Evolutionary conservation across 2,329 filamentous ascomycete genomes (phyloP).

Genomic region (Talaromyces marneffei): DNA sequence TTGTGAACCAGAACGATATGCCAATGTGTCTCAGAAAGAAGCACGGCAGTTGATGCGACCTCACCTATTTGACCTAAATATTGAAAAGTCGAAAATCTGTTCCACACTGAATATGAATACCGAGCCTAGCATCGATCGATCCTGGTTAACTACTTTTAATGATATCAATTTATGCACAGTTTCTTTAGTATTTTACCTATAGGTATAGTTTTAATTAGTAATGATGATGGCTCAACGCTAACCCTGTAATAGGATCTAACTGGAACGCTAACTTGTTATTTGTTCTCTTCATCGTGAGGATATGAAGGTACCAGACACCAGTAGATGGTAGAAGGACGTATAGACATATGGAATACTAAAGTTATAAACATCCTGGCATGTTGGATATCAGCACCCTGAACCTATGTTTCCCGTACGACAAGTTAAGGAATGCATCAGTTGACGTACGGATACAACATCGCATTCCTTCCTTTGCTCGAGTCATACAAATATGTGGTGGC

Average conservation of each 20-base stretch:
- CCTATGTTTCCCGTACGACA: neutral
- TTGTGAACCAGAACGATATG: neutral
- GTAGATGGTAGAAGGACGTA: neutral
- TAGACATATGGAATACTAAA: too few relatives aligned
- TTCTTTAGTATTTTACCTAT: neutral
- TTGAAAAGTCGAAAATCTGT: neutral
- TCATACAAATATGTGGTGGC: neutral
- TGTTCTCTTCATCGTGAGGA: neutral
- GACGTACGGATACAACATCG: neutral
- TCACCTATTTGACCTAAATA: neutral
- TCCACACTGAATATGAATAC: neutral
- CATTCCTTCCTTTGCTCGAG: neutral
- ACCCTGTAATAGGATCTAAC: neutral
- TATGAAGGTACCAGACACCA: neutral
- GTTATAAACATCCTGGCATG: neutral
- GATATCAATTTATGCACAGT: neutral
- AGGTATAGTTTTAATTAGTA: too few relatives aligned
- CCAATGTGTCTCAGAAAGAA: neutral
- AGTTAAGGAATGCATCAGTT: neutral
- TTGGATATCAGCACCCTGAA: neutral
- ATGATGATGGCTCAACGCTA: neutral
- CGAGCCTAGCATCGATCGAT: neutral
- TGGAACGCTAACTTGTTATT: too few relatives aligned
- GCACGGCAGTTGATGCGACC: neutral
- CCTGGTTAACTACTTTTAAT: too few relatives aligned